Evolutionary conservation across 1,139 yeast genomes (phyloP), one percentile per base, ranked within the genome.

Genomic region (Yamadazyma epiphylla): DNA sequence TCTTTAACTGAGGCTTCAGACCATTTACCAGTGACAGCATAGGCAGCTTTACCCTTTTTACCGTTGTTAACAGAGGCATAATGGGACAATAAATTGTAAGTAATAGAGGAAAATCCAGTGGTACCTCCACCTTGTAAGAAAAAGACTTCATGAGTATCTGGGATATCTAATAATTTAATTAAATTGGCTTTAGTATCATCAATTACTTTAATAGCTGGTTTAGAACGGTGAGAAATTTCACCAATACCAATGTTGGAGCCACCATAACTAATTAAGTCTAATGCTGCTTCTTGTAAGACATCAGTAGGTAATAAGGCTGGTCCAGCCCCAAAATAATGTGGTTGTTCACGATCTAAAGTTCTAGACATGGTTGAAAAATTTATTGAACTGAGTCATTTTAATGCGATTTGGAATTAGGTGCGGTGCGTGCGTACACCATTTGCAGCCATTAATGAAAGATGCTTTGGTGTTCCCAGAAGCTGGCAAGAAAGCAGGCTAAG

Each of bases 111-210:
- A 49, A 91, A 91, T 5, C 96, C 97, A 24, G 88, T 83, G 30
- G 97, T 89, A 39, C 97, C 98, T 38, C 98, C 98, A 39, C 98
- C 97, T 64, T 91, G 98, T 62, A 89, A 63, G 62, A 89, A 91
- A 53, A 91, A 80, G 2, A 89, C 91, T 53, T 88, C 97, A 55
- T 91, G 94, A 22, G 94, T 82, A 38, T 86, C 95, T 19, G 97
- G 98, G 31, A 91, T 74, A 36, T 68, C 55, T 54, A 87, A 60
- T 35, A 91, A 65, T 47, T 81, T 62, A 28, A 50, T 62, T 49
- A 91, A 63, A 46, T 81, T 75, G 25, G 60, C 66, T 58, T 85
- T 87, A 32, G 97, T 80, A 39, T 76, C 77, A 43, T 87, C 81
- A 45, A 91, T 80, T 28, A 91, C 80, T 37, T 72, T 65, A 25